phyloP scores from a whole-genome alignment of 176 grass and related monocot genomes.

The Saccharum officinarum region DNA sequence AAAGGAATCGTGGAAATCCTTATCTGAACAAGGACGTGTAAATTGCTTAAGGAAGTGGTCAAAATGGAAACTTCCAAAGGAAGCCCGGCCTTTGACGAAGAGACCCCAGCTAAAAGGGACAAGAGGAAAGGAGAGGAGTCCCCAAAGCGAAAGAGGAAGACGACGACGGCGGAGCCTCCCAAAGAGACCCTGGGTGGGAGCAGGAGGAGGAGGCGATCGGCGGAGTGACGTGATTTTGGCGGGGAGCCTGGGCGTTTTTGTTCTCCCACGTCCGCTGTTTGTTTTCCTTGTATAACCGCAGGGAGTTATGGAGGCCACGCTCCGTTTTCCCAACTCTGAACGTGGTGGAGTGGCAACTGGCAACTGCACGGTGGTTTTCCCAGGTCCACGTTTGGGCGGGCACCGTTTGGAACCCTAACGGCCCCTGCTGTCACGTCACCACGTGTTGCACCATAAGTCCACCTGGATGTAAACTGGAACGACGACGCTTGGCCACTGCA shows the following conservation, averaged over 20 bases:
- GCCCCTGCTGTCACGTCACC: background rate
- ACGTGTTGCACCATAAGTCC: background rate
- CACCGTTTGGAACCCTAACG: background rate
- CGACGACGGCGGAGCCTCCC: background rate
- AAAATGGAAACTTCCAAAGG: constrained; percentile 14
- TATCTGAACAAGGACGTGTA: constrained; percentile 9
- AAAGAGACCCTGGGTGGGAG: background rate
- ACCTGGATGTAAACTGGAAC: background rate
- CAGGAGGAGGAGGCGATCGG: background rate
- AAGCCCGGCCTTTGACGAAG: constrained; percentile 13
- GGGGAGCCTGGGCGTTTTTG: constrained; percentile 9
- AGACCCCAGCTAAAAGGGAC: constrained; percentile 13
- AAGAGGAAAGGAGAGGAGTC: constrained; percentile 1
- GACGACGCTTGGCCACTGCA: background rate
- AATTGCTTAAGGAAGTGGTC: constrained; percentile 41
- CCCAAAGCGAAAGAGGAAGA: constrained; percentile 31
- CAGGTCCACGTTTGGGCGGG: background rate
- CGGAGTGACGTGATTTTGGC: background rate
- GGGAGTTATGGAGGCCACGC: constrained; percentile 31
- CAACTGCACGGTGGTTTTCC: background rate
- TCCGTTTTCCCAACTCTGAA: background rate
- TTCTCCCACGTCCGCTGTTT: background rate
- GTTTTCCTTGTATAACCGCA: constrained; percentile 18
- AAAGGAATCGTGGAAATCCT: background rate
- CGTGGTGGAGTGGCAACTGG: background rate